Evolutionary conservation across 78 protist species (phyloP), one percentile per base, ranked within the genome.

Genomic region (Emiliania huxleyi): DNA sequence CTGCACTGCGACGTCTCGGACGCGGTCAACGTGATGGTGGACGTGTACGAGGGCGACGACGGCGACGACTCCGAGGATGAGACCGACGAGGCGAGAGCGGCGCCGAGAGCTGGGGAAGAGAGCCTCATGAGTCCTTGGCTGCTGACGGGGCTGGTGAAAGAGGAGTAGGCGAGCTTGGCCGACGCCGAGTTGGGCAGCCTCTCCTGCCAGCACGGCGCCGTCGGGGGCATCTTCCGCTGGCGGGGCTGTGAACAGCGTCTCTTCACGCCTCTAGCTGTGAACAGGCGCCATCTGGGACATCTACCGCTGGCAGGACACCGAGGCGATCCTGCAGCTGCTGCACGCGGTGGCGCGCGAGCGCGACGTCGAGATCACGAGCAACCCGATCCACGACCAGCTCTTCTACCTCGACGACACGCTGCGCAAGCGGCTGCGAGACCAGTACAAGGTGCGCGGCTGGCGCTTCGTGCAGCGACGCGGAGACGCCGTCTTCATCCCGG

Each of bases 321-420:
- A 77, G 29, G 44, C 85, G n/a, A 77, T 77, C 46, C 46, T 77
- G 35, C 3, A 77, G 46, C 85, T 77, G 33, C 85, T 77, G n/a
- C 85, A 77, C 29, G 48, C 42, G 29, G 85, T 77, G 4, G 85
- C 85, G 48, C 49, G 48, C 44, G 85, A 77, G 85, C 44, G 85
- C 5, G 85, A 77, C 46, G n/a, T 77, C 29, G 85, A 77, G 85
- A 77, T 77, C 46, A 77, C 85, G 33, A 12, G 4, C 85, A 77
- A 77, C 46, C 85, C 85, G n/a, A 40, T 77, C 48, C 85, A 77
- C 85, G 85, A 77, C 29, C 85, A 77, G 85, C 85, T 77, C 85
- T 77, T 77, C 46, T 77, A 77, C 46, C 46, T 77, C 26, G 85
- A 77, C 46, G 85, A 40, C 49, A 11, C 25, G 29, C 85, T 77